Evolutionary conservation across 495 filamentous ascomycete species (phyloP).

Genomic region (Aspergillus indologenus): DNA sequence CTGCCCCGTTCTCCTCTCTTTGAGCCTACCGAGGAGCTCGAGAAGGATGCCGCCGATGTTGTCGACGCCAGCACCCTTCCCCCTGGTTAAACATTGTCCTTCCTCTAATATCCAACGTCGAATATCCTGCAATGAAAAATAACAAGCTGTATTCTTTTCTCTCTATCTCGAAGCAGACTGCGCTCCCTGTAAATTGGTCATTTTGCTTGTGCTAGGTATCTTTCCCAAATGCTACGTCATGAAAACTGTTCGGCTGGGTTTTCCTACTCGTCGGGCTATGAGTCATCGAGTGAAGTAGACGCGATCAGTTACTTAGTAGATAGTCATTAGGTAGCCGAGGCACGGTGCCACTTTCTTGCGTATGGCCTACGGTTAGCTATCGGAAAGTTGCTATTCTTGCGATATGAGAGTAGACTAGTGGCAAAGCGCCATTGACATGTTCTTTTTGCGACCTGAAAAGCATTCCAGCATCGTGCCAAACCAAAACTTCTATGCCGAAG

Average conservation of each 20-base stretch:
- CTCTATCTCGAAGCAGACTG: constrained; percentile 1
- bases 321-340: not conserved
- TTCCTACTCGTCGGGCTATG: constrained; percentile 10
- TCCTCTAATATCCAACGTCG: not conserved
- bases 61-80: constrained; percentile 91
- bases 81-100: constrained; percentile 63
- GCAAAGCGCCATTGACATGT: not conserved
- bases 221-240: not conserved
- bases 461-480: not conserved
- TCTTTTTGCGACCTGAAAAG: not conserved
- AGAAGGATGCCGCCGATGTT: constrained; percentile 84
- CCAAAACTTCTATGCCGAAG: not conserved
- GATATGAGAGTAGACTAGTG: not conserved
- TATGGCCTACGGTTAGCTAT: not conserved
- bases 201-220: not conserved
- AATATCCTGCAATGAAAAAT: constrained; percentile 15
- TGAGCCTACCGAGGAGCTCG: constrained; percentile 64
- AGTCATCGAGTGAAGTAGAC: not conserved
- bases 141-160: constrained; percentile 2
- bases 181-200: constrained; percentile 6
- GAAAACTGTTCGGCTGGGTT: not conserved
- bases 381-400: not conserved
- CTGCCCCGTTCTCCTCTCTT: constrained; percentile 88
- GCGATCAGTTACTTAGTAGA: not conserved
- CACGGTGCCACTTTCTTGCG: not conserved